Conservation (phyloP, 805 yeast species). For the Torulaspora quercuum region DNA sequence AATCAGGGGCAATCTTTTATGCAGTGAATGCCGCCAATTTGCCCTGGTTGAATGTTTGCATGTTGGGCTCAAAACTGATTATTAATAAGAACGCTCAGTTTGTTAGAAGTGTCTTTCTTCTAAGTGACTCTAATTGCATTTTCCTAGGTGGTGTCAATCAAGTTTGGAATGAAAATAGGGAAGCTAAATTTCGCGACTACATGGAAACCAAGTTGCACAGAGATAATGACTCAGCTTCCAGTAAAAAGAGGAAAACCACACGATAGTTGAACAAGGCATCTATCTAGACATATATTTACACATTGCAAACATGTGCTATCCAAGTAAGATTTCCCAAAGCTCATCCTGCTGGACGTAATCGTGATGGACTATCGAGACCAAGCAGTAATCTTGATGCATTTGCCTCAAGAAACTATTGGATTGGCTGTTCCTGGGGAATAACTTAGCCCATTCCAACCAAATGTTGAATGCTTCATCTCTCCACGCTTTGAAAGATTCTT, state of each 20-base stretch:
- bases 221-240: conserved; percentile 10
- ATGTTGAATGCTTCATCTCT: conserved; percentile 89
- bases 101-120: conserved; percentile 45
- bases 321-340: conserved; percentile 62
- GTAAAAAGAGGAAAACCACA: conserved; percentile 20
- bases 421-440: conserved; percentile 54
- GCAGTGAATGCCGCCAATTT: conserved; percentile 58
- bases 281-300: no score
- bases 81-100: conserved; percentile 48
- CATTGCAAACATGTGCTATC: conserved; percentile 22
- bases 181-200: conserved; percentile 31
- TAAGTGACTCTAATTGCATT: conserved; percentile 30
- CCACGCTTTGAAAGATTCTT: conserved; percentile 94
- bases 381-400: conserved; percentile 59
- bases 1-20: conserved; percentile 47
- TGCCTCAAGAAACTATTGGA: conserved; percentile 60
- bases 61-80: conserved; percentile 57
- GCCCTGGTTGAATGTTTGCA: conserved; percentile 47
- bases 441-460: conserved; percentile 87
- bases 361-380: conserved; percentile 86
- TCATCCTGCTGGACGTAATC: conserved; percentile 71
- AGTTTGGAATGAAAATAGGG: conserved; percentile 39
- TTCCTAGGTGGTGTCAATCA: conserved; percentile 41
- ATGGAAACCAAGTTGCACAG: conserved; percentile 31
- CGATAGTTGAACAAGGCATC: conserved; percentile 4